A percentile compares a stretch with the other conserved stretches of the same genome.
These are phyloP conservation scores for Cutaneotrichosporon sp. DNA, from an alignment of 1,284 basidiomycete species.

Conservation along the genomic window DNA sequence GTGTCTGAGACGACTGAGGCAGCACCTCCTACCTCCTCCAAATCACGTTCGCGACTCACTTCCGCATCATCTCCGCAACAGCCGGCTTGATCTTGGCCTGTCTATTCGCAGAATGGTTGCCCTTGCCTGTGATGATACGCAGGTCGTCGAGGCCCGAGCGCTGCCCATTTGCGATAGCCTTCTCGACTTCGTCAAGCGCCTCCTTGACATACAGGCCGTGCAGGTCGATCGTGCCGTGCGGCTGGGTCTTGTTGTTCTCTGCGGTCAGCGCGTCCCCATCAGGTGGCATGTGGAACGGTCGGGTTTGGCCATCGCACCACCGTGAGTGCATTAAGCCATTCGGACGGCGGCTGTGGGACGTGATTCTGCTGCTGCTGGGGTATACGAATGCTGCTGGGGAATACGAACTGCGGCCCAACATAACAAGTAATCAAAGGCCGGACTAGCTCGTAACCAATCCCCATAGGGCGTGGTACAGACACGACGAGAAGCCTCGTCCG, in stretches of 20 bases:
- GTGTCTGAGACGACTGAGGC: no score
- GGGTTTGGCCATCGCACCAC: no score
- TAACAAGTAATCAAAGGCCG: no score
- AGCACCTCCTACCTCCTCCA: no score
- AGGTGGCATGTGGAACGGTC: no score
- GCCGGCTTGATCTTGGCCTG: conserved; percentile 90
- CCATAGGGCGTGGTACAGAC: background rate
- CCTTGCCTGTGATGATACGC: conserved; percentile 87
- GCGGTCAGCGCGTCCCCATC: conserved; percentile 5
- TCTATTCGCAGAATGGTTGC: conserved; percentile 77
- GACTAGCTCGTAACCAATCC: no score
- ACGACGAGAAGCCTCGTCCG: background rate
- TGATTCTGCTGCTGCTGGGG: no score
- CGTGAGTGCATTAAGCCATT: no score
- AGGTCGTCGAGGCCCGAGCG: conserved; percentile 66
- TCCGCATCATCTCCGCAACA: conserved; percentile 80
- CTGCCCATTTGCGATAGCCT: conserved; percentile 68
- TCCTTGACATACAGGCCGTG: conserved; percentile 94
- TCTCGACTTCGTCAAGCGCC: conserved; percentile 70
- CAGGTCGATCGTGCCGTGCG: conserved; percentile 76
- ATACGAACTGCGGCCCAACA: no score
- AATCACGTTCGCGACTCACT: conserved; percentile 51
- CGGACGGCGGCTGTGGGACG: no score
- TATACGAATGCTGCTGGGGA: no score
- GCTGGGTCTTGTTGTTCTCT: conserved; percentile 81